Evolutionary conservation across 176 grass and related monocot genomes (phyloP), one percentile per base, ranked within the genome.

Genomic region (Hyparrhenia diplandra): DNA sequence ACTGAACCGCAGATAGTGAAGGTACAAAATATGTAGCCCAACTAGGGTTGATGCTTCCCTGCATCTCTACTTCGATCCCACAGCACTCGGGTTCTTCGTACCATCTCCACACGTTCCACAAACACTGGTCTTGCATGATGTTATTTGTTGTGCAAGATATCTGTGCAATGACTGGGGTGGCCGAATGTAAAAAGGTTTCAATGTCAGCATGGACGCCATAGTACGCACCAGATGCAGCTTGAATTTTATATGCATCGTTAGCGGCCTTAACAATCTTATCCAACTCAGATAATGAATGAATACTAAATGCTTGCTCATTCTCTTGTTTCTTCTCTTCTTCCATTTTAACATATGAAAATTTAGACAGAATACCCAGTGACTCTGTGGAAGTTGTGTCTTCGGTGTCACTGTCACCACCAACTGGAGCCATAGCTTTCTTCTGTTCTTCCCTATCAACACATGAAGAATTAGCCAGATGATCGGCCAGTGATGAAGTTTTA

Each of bases 1-100:
- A 81, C 55, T 89, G 87, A 59, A 89, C 55, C 64, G 87, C 87
- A 81, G 87, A 89, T 28, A 89, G 87, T 65, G 74, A 85, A 43
- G 87, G 87, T 61, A 72, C 66, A 75, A 85, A 89, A 45, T 89
- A 89, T 81, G 87, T 57, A 72, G 31, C 64, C 60, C 5, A 24
- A 69, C 7, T 13, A 23, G 59, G 32, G n/a, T 51, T 80, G n/a
- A 24, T 14, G 65, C 32, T 65, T 43, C 49, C 59, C 45, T 85
- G 77, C 45, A 83, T 83, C 43, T 81, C 74, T 43, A 85, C 87
- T 55, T 85, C 71, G 35, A 89, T 76, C 30, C 87, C 87, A 85
- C 43, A 82, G 55, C 49, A 85, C 36, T 73, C 87, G 45, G 77
- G 87, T 85, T 85, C 65, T 81, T 89, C 82, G 28, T 85, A 89